Conservation (phyloP, 257 asterid species). For the Solanum rostratum region DNA sequence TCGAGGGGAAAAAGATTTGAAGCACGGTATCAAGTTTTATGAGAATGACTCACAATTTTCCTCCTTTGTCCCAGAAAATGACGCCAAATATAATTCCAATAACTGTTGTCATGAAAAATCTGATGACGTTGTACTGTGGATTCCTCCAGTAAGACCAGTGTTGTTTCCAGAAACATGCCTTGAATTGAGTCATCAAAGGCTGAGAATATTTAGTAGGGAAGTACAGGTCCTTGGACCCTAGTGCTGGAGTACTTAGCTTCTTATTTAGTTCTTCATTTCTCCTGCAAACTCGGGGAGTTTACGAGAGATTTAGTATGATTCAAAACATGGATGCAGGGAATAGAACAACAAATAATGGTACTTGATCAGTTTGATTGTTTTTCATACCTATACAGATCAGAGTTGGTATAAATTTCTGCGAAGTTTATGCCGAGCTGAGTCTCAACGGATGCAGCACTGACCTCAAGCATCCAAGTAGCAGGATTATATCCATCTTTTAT, state of each 20-base stretch:
- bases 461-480: slow-evolving; percentile 67
- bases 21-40: neutral
- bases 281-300: slow-evolving; percentile 14
- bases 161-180: slow-evolving; percentile 61
- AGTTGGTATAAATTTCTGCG: slow-evolving; percentile 35
- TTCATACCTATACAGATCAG: slow-evolving; percentile 37
- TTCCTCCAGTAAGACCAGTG: slow-evolving; percentile 68
- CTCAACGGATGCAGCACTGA: slow-evolving; percentile 41
- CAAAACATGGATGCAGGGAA: neutral
- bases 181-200: slow-evolving; percentile 33
- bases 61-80: slow-evolving; percentile 61
- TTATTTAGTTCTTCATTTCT: slow-evolving; percentile 36
- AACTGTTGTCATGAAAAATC: slow-evolving; percentile 51
- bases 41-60: slow-evolving; percentile 31
- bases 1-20: neutral
- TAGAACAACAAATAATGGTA: neutral
- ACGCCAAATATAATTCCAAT: slow-evolving; percentile 52
- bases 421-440: slow-evolving; percentile 37
- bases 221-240: slow-evolving; percentile 33
- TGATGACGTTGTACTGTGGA: slow-evolving; percentile 55
- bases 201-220: slow-evolving; percentile 61
- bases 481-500: slow-evolving; percentile 52
- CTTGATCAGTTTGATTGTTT: neutral
- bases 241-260: slow-evolving; percentile 32
- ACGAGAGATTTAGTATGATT: neutral